Conservation (phyloP, 805 yeast species). For the Kodamaea leandrae region DNA sequence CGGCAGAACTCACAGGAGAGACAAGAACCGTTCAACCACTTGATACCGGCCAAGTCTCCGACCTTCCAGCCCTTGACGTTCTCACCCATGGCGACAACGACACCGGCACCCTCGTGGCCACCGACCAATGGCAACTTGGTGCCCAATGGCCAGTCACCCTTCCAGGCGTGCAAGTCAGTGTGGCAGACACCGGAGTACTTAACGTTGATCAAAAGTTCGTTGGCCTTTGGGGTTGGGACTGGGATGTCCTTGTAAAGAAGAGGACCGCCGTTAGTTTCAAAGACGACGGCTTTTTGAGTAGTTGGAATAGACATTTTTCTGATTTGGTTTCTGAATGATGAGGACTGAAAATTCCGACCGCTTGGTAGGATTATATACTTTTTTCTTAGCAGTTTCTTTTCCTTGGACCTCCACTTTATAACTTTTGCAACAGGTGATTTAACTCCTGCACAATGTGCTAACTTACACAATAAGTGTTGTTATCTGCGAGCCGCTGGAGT, state of each 20-base stretch:
- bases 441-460: constrained; percentile 2
- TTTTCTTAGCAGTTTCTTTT: not conserved
- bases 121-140: constrained; percentile 48
- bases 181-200: constrained; percentile 49
- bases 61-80: constrained; percentile 43
- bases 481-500: not conserved
- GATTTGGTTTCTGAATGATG: constrained; percentile 4
- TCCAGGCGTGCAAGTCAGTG: constrained; percentile 48
- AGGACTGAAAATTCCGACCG: not conserved
- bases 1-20: constrained; percentile 42
- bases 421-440: constrained; percentile 1
- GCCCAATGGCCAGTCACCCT: constrained; percentile 46
- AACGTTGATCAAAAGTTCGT: constrained; percentile 41
- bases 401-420: not conserved
- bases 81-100: constrained; percentile 41
- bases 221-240: constrained; percentile 36
- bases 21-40: constrained; percentile 49
- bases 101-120: constrained; percentile 51
- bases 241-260: constrained; percentile 34
- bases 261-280: constrained; percentile 43
- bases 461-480: not conserved
- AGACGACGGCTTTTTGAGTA: constrained; percentile 44
- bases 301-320: constrained; percentile 31
- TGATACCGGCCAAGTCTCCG: constrained; percentile 45
- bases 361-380: constrained; percentile 1